Evolutionary conservation across 1,284 basidiomycete genomes (phyloP).

Genomic region (Cryptococcus deneoformans): DNA sequence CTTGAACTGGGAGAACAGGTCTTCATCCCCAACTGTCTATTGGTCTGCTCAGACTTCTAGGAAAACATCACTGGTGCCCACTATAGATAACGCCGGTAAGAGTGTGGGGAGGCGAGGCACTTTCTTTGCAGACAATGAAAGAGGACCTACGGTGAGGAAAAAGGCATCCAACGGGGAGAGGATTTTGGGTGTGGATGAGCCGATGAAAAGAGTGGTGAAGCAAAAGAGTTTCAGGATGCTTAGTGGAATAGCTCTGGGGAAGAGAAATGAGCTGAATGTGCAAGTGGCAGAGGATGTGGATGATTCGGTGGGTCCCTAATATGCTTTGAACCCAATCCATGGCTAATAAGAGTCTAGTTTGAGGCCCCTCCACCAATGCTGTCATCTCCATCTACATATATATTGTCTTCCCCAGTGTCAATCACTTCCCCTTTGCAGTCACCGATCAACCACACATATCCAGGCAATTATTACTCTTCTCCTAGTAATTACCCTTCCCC

Average conservation of each 20-base stretch:
- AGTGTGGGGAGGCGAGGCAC: too few species aligned
- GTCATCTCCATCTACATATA: constrained; percentile 23
- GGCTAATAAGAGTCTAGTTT: constrained; percentile 13
- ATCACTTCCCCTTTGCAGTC: constrained; percentile 9
- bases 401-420: constrained; percentile 20
- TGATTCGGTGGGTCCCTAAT: constrained; percentile 18
- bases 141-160: too few species aligned
- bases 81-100: too few species aligned
- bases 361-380: constrained; percentile 25
- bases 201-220: constrained; percentile 15
- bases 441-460: not conserved
- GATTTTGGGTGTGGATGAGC: too few species aligned
- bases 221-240: constrained; percentile 26
- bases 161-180: too few species aligned
- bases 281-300: constrained; percentile 14
- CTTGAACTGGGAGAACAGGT: not conserved
- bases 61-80: not conserved
- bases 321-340: not conserved
- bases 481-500: constrained; percentile 17
- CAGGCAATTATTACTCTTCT: constrained; percentile 3
- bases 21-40: constrained; percentile 1
- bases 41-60: constrained; percentile 3
- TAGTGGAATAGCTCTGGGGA: constrained; percentile 24
- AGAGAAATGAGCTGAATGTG: constrained; percentile 27
- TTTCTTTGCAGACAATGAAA: too few species aligned